A percentile compares a stretch with the other conserved stretches of the same genome.
phyloP scores from a whole-genome alignment of 148 eudicot species.

The Polygonum aviculare region DNA sequence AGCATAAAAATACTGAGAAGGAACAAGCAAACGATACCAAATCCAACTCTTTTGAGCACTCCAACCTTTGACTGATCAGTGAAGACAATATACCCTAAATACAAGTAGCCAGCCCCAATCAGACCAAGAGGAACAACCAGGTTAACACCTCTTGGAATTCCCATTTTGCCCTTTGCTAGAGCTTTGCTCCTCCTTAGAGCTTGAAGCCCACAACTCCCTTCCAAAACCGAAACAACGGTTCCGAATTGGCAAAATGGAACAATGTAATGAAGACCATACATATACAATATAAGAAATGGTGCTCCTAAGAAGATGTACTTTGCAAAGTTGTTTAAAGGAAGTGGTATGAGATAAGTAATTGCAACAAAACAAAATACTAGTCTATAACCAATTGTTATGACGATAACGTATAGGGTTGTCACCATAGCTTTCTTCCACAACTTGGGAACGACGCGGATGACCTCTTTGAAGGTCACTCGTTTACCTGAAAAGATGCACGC shows the following conservation, averaged over 20 bases:
- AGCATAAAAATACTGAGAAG: slow-evolving; percentile 25
- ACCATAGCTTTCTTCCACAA: slow-evolving; percentile 34
- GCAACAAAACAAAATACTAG: not conserved
- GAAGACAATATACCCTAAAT: not conserved
- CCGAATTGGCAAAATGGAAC: not conserved
- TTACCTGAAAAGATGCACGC: slow-evolving; percentile 24
- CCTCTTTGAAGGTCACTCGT: slow-evolving; percentile 20
- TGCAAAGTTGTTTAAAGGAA: slow-evolving; percentile 10
- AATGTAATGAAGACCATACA: not conserved
- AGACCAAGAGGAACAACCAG: not conserved
- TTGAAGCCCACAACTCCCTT: not conserved
- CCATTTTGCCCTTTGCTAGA: not conserved
- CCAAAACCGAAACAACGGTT: not conserved
- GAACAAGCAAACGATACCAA: slow-evolving; percentile 25
- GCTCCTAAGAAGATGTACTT: not conserved
- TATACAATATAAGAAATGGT: not conserved
- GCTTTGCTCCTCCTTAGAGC: slow-evolving; percentile 5
- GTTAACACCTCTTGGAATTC: not conserved
- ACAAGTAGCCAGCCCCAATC: not conserved
- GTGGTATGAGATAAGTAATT: not conserved
- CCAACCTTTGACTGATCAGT: slow-evolving; percentile 13
- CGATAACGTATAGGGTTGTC: slow-evolving; percentile 28
- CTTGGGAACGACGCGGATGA: slow-evolving; percentile 27
- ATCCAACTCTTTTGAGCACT: slow-evolving; percentile 15
- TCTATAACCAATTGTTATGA: slow-evolving; percentile 16